These are phyloP conservation scores for Pseudogymnoascus sp. DNA, from an alignment of 2,329 filamentous ascomycete genomes.

Conservation along the genomic window DNA sequence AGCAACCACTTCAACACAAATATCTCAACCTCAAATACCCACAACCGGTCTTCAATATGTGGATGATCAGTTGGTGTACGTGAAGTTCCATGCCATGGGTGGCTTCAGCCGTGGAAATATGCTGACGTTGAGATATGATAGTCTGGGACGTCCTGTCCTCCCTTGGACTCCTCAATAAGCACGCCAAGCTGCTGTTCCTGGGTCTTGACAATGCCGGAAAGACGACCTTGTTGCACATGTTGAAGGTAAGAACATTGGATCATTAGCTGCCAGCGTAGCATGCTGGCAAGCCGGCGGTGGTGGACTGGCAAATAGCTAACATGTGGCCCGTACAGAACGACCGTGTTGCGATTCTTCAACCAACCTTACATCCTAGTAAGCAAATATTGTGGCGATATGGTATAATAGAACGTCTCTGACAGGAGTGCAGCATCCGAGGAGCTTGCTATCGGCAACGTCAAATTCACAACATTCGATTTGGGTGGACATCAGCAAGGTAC, in stretches of 20 bases:
- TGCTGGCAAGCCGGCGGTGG: background rate
- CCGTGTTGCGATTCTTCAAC: constrained; percentile 81
- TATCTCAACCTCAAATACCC: constrained; percentile 3
- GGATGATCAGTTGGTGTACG: constrained; percentile 94
- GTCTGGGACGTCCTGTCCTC: constrained; percentile 87
- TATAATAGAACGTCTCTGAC: constrained; percentile 17
- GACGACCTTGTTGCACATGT: constrained; percentile 88
- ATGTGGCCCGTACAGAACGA: constrained; percentile 55
- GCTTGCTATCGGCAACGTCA: constrained; percentile 83
- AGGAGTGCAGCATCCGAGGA: constrained; percentile 66
- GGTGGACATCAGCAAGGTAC: constrained; percentile 87
- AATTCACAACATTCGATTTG: constrained; percentile 90
- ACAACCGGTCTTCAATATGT: constrained; percentile 47
- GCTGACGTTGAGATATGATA: constrained; percentile 32
- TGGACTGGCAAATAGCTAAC: constrained; percentile 16
- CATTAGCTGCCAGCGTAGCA: background rate
- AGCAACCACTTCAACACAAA: constrained; percentile 7
- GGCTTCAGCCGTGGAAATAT: constrained; percentile 1
- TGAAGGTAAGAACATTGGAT: constrained; percentile 59
- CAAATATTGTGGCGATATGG: background rate
- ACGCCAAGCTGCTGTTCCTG: constrained; percentile 88
- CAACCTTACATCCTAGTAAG: constrained; percentile 81
- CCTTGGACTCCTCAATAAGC: constrained; percentile 86
- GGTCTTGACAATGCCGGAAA: constrained; percentile 92
- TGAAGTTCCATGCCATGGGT: constrained; percentile 18